Evolutionary conservation across 2,329 filamentous ascomycete genomes (phyloP).

Genomic region (Phyllosticta capitalensis): DNA sequence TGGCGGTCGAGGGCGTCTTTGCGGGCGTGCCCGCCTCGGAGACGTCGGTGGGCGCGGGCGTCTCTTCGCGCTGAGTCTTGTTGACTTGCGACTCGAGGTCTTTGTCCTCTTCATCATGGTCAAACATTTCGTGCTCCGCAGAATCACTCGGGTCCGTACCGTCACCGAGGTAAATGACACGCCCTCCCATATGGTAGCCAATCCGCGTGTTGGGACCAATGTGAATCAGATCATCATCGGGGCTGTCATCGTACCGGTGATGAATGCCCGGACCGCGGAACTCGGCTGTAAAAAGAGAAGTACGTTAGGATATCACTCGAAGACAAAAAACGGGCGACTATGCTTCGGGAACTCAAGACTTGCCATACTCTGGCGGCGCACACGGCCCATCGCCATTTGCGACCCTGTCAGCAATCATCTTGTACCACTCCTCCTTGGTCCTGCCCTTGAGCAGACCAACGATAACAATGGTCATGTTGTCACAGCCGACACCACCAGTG

Average conservation of each 20-base stretch:
- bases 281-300: slow-evolving; percentile 35
- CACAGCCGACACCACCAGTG: slow-evolving; percentile 93
- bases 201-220: slow-evolving; percentile 58
- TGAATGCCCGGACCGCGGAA: slow-evolving; percentile 42
- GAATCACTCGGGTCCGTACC: slow-evolving; percentile 87
- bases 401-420: slow-evolving; percentile 86
- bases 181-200: slow-evolving; percentile 53
- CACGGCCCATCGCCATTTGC: slow-evolving; percentile 95
- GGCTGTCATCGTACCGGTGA: slow-evolving; percentile 40
- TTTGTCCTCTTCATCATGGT: slow-evolving; percentile 77
- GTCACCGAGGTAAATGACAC: slow-evolving; percentile 91
- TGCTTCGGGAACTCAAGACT: slow-evolving; percentile 42
- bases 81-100: slow-evolving; percentile 76
- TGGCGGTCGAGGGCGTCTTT: slow-evolving; percentile 5
- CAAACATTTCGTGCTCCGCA: slow-evolving; percentile 88
- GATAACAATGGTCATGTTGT: slow-evolving; percentile 98
- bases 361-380: slow-evolving; percentile 98
- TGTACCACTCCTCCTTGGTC: slow-evolving; percentile 97
- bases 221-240: slow-evolving; percentile 61
- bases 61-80: slow-evolving; percentile 37
- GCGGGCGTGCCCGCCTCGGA: slow-evolving; percentile 10
- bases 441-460: slow-evolving; percentile 83
- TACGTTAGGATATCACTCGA: slow-evolving; percentile 23
- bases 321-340: neutral
- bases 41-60: slow-evolving; percentile 8